Base-by-base conservation (phyloP, 805 yeast genomes). In the Saccharomycodes ludwigii region DNA sequence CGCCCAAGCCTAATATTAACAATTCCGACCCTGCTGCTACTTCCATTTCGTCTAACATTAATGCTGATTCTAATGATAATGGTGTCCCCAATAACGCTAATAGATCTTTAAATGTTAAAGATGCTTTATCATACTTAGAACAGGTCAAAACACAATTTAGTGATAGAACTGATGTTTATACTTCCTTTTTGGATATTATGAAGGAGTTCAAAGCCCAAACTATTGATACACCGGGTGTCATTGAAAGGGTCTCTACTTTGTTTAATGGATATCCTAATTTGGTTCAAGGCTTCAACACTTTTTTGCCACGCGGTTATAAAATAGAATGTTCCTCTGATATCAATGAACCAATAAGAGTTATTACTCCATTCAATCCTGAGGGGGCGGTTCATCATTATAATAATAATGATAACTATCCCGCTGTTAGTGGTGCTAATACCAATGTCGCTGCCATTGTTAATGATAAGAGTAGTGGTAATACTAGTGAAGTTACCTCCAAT, bases 151-250 rank as follows among this genome's bases (percentile, higher is more conserved):
- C 78, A 30, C 96, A 86, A 54, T 91, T 91, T 58, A 79, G 72
- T 54, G 71, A 76, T 42, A 94, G 88, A 58, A 93, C 97, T 0
- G 96, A 86, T 47, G 94, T 91, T 26, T 91, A 91, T 65, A 91
- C 91, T 56, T 85, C 82, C 55, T 91, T 93, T 49, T 66, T 91
- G 49, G 99, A 91, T 52, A 88, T 91, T 41, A 91, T 91, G 99
- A 93, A 93, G 62, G 99, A 93, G 52, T 93, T 91, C 63, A 93
- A 93, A 63, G 78, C 93, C 33, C 96, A 88, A 61, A 73, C 74
- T 39, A 86, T 91, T 46, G 97, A 91, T 54, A 91, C 99, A 0
- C 98, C 97, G 0, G 99, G 97, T 21, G 99, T 91, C 18, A 91
- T 91, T 51, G 95, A 88, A 54, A 67, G 98, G 36, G 98, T 91